phyloP scores from a whole-genome alignment of 2,329 filamentous ascomycete genomes.

The Rutstroemia sp. region DNA sequence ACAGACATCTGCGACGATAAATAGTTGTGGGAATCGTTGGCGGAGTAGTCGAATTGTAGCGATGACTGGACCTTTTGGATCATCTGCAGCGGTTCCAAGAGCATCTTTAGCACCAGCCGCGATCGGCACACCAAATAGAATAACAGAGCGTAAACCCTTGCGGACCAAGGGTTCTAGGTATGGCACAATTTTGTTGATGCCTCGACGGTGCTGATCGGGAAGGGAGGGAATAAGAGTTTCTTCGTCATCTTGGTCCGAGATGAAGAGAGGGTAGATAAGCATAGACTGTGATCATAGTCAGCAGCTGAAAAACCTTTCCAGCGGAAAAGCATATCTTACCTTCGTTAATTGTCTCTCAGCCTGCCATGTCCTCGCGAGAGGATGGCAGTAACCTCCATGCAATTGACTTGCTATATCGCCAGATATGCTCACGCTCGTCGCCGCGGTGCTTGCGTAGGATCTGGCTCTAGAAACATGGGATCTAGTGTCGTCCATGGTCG shows the following conservation, averaged over 20 bases:
- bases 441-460: conserved; percentile 59
- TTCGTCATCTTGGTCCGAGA: conserved; percentile 91
- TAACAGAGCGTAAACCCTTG: conserved; percentile 87
- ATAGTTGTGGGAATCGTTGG: conserved; percentile 79
- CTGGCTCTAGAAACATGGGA: conserved; percentile 57
- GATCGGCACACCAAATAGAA: conserved; percentile 90
- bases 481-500: conserved; percentile 49
- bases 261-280: conserved; percentile 96
- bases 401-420: conserved; percentile 77
- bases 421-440: conserved; percentile 61
- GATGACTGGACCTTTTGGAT: conserved; percentile 88
- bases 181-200: conserved; percentile 76
- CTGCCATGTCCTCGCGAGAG: conserved; percentile 74
- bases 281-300: conserved; percentile 59
- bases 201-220: conserved; percentile 82
- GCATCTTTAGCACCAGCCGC: conserved; percentile 78
- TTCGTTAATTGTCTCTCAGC: conserved; percentile 80
- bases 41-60: conserved; percentile 77
- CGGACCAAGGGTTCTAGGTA: conserved; percentile 80
- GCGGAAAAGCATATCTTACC: conserved; percentile 38
- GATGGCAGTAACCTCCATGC: conserved; percentile 76
- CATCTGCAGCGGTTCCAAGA: conserved; percentile 85
- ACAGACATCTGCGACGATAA: conserved; percentile 88
- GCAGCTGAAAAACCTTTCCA: conserved; percentile 5
- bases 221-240: conserved; percentile 85